Percentiles rank a stretch among this genome's conserved stretches.
Evolutionary conservation across 2,329 filamentous ascomycete species (phyloP).

Genomic region (Cladosporium phlei): DNA sequence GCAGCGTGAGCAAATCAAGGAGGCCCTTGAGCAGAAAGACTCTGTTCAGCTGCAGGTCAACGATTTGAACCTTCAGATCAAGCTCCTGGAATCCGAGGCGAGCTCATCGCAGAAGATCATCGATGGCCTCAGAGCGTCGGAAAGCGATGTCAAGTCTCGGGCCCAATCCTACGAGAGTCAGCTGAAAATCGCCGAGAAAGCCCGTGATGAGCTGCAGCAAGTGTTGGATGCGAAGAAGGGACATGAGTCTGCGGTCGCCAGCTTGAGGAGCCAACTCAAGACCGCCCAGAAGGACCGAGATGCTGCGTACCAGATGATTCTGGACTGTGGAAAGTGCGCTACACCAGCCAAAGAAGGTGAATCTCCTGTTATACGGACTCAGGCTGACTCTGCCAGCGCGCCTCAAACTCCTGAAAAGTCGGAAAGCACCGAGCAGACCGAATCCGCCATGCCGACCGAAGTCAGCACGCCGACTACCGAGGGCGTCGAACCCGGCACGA

Average conservation of each 20-base stretch:
- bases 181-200: slow-evolving; percentile 26
- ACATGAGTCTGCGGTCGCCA: slow-evolving; percentile 26
- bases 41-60: slow-evolving; percentile 41
- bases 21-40: slow-evolving; percentile 47
- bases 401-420: slow-evolving; percentile 19
- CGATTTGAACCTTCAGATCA: slow-evolving; percentile 28
- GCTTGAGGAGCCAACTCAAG: slow-evolving; percentile 28
- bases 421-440: slow-evolving; percentile 23
- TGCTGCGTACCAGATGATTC: slow-evolving; percentile 32
- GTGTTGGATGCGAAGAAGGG: slow-evolving; percentile 24
- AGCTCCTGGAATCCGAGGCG: slow-evolving; percentile 28
- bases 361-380: neutral
- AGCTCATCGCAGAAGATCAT: slow-evolving; percentile 19
- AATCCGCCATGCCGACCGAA: slow-evolving; percentile 23
- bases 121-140: slow-evolving; percentile 17
- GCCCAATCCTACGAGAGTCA: slow-evolving; percentile 22
- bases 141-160: slow-evolving; percentile 12
- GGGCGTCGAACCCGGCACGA: slow-evolving; percentile 25
- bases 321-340: slow-evolving; percentile 31
- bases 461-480: slow-evolving; percentile 21
- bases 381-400: slow-evolving; percentile 13
- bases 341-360: slow-evolving; percentile 17
- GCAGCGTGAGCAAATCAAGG: slow-evolving; percentile 50
- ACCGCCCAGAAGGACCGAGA: slow-evolving; percentile 30
- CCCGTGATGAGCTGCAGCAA: slow-evolving; percentile 25